A percentile compares a stretch with the other conserved stretches of the same genome.
Conservation (phyloP, 805 yeast genomes). For the Candida caryicola region DNA sequence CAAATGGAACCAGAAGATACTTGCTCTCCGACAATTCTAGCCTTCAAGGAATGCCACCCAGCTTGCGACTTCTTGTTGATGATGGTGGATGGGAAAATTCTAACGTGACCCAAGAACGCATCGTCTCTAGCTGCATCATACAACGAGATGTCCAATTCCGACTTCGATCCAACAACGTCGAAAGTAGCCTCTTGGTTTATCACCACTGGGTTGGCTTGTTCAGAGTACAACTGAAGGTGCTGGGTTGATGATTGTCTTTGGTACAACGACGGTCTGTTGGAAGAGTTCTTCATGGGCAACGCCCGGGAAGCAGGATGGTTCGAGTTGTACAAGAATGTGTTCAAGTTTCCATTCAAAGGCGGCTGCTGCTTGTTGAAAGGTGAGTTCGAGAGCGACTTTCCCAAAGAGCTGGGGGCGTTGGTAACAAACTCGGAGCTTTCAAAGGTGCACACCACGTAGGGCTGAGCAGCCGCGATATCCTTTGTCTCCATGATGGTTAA, state of each 20-base stretch:
- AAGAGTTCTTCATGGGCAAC: constrained; percentile 10
- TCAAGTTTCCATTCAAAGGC: constrained; percentile 14
- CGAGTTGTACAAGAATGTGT: constrained; percentile 7
- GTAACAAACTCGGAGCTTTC: constrained; percentile 90
- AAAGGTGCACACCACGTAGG: constrained; percentile 88
- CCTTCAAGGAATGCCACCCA: constrained; percentile 71
- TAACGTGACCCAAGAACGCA: constrained; percentile 80
- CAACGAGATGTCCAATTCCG: constrained; percentile 85
- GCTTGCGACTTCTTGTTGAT: constrained; percentile 44
- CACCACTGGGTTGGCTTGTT: constrained; percentile 53
- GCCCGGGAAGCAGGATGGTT: constrained; percentile 11
- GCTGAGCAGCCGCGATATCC: constrained; percentile 63
- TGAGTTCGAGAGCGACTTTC: constrained; percentile 24
- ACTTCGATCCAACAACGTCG: constrained; percentile 81
- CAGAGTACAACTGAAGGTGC: constrained; percentile 28
- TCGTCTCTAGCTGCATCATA: constrained; percentile 85
- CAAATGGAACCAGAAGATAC: constrained; percentile 74
- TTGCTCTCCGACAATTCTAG: constrained; percentile 72
- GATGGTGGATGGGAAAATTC: constrained; percentile 60
- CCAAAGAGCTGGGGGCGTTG: constrained; percentile 62
- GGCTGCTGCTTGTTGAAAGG: constrained; percentile 13
- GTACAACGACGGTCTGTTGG: constrained; percentile 31
- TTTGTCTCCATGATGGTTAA: constrained; percentile 80
- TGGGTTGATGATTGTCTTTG: constrained; percentile 39
- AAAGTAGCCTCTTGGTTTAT: constrained; percentile 94